Evolutionary conservation across 2,329 filamentous ascomycete genomes (phyloP), one percentile per base, ranked within the genome.

Genomic region (Aspergillus ibericus): DNA sequence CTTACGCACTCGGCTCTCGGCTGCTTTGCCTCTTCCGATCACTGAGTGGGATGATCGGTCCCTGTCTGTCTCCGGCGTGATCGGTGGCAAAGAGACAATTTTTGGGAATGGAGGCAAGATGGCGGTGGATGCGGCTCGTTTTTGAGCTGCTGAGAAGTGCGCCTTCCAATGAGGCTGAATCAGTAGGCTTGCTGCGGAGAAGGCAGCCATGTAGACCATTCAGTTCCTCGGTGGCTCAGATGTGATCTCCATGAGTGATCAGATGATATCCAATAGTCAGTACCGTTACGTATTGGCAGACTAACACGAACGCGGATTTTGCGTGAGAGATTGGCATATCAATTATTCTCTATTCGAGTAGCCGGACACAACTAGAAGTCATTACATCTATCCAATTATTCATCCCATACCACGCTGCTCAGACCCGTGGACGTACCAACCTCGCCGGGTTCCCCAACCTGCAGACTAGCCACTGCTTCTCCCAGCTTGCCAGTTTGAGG

Each of bases 401-500:
- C 68, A 22, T 64, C 71, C 72, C 72, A 76, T 47, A 75, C 65
- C 42, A 76, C 66, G 59, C 73, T 75, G 53, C 72, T 75, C 65
- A 76, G 57, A 1, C 73, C 73, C 36, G 68, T 62, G 3, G 69
- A 55, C 12, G 60, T 56, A 5, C 69, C 69, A 10, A 68, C 65
- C 34, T 61, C 59, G 0, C 70, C 72, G 10, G 64, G 56, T 51
- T 68, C 63, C 1, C 73, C 73, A 52, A 76, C 69, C 53, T 68
- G 56, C 56, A 75, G 16, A 27, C 56, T 53, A 18, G 72, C 72
- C 54, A 76, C 59, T 53, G 67, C 49, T 29, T 70, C 66, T 2
- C 84, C 84, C 22, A 92, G 75, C 63, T 80, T 67, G 1, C 90
- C 90, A 0, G 83, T 86, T 55, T 70, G 61, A 1, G 81, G 75